These are phyloP conservation scores for Glonium stellatum DNA, from an alignment of 495 filamentous ascomycete genomes.

Conservation along the genomic window DNA sequence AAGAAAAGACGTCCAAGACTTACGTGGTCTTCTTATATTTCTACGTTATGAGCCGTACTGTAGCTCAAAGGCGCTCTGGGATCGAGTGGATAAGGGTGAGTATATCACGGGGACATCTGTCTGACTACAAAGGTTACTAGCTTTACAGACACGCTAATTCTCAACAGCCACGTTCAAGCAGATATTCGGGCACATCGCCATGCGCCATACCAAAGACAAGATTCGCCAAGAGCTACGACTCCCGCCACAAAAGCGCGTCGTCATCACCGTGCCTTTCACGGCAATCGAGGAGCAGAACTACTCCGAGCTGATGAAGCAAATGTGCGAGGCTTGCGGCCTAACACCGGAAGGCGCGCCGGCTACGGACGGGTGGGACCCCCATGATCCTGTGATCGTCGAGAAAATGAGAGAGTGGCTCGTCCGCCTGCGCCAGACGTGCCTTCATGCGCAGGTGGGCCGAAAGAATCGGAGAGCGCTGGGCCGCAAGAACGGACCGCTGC, in stretches of 20 bases:
- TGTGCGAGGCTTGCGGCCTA: slow-evolving; percentile 62
- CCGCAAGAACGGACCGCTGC: slow-evolving; percentile 53
- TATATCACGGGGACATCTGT: too few species aligned
- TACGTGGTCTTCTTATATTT: slow-evolving; percentile 67
- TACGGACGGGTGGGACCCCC: slow-evolving; percentile 53
- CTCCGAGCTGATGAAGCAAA: slow-evolving; percentile 58
- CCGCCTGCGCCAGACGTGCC: slow-evolving; percentile 70
- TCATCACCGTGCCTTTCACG: slow-evolving; percentile 84
- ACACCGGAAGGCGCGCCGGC: slow-evolving; percentile 56
- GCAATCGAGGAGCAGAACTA: slow-evolving; percentile 87
- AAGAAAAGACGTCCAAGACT: slow-evolving; percentile 65
- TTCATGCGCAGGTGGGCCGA: slow-evolving; percentile 73
- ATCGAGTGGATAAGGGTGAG: slow-evolving; percentile 43
- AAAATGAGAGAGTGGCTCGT: slow-evolving; percentile 64
- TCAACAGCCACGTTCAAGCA: slow-evolving; percentile 46
- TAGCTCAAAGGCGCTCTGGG: slow-evolving; percentile 57
- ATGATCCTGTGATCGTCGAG: slow-evolving; percentile 50
- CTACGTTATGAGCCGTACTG: slow-evolving; percentile 71
- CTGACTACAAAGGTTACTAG: too few species aligned
- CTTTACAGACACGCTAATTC: too few species aligned
- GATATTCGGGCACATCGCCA: slow-evolving; percentile 60
- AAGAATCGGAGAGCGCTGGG: slow-evolving; percentile 64
- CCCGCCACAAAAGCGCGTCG: slow-evolving; percentile 73
- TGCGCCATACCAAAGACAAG: slow-evolving; percentile 78
- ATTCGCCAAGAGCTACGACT: slow-evolving; percentile 65